phyloP scores from a whole-genome alignment of 2,329 filamentous ascomycete genomes.

The Penicillium vulpinum region DNA sequence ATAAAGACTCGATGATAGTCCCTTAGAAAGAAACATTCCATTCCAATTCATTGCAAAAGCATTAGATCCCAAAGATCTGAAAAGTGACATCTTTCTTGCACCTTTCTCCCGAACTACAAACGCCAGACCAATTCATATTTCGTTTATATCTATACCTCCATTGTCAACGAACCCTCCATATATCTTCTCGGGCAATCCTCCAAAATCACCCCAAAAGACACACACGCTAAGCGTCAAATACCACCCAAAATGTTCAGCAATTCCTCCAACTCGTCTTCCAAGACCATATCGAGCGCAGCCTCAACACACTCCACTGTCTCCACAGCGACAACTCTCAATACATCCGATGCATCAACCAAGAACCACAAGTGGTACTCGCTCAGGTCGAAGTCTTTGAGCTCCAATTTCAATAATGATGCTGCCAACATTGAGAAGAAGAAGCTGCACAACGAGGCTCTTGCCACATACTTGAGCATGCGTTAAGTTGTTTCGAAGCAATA shows the following conservation, averaged over 20 bases:
- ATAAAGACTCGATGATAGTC: not conserved
- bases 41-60: not conserved
- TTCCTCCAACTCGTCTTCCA: conserved; percentile 13
- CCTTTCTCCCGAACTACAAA: not conserved
- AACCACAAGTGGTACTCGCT: conserved; percentile 25
- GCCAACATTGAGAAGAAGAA: conserved; percentile 9
- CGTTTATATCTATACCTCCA: not conserved
- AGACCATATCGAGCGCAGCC: conserved; percentile 15
- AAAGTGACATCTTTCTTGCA: not conserved
- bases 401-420: not conserved
- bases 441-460: conserved; percentile 25
- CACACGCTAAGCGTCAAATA: not conserved
- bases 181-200: not conserved
- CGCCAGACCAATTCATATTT: not conserved
- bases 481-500: conserved; percentile 7
- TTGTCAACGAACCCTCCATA: not conserved
- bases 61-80: not conserved
- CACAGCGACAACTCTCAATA: conserved; percentile 28
- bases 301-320: conserved; percentile 27
- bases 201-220: not conserved
- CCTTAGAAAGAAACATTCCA: not conserved
- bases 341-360: conserved; percentile 10
- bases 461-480: conserved; percentile 25
- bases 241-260: conserved; percentile 14
- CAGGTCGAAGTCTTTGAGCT: conserved; percentile 7